These are phyloP conservation scores for Akebia trifoliata DNA, from an alignment of 164 flowering plant species.

Conservation along the genomic window DNA sequence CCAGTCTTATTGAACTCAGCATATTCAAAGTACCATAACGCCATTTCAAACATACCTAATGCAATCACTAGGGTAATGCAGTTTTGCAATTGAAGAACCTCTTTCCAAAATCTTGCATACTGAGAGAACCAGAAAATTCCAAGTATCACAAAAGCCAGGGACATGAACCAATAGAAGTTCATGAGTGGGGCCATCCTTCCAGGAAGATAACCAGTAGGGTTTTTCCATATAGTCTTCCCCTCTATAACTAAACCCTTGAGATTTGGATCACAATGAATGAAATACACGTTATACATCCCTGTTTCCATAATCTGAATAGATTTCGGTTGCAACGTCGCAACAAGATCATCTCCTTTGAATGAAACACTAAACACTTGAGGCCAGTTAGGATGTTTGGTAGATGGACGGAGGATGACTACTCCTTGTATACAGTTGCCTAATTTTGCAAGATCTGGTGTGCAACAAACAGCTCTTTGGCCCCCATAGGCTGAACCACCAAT, in stretches of 20 bases:
- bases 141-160: slow-evolving; percentile 77
- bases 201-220: slow-evolving; percentile 89
- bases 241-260: slow-evolving; percentile 62
- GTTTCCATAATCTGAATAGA: slow-evolving; percentile 67
- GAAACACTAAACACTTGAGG: slow-evolving; percentile 69
- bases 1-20: slow-evolving; percentile 86
- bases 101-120: slow-evolving; percentile 93
- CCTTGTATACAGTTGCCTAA: slow-evolving; percentile 80
- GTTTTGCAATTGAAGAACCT: slow-evolving; percentile 80
- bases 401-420: slow-evolving; percentile 69
- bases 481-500: slow-evolving; percentile 99
- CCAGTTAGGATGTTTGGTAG: slow-evolving; percentile 67
- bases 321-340: slow-evolving; percentile 44
- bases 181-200: slow-evolving; percentile 98
- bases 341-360: slow-evolving; percentile 43
- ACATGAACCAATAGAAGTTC: slow-evolving; percentile 91
- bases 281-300: slow-evolving; percentile 97
- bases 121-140: slow-evolving; percentile 96
- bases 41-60: slow-evolving; percentile 96
- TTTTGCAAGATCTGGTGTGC: slow-evolving; percentile 89
- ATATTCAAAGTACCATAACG: slow-evolving; percentile 93
- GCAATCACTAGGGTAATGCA: slow-evolving; percentile 89
- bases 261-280: slow-evolving; percentile 78
- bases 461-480: slow-evolving; percentile 96
- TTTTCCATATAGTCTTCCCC: slow-evolving; percentile 95